These are phyloP conservation scores for Quillaja saponaria DNA, from an alignment of 306 rosid species.

Conservation along the genomic window DNA sequence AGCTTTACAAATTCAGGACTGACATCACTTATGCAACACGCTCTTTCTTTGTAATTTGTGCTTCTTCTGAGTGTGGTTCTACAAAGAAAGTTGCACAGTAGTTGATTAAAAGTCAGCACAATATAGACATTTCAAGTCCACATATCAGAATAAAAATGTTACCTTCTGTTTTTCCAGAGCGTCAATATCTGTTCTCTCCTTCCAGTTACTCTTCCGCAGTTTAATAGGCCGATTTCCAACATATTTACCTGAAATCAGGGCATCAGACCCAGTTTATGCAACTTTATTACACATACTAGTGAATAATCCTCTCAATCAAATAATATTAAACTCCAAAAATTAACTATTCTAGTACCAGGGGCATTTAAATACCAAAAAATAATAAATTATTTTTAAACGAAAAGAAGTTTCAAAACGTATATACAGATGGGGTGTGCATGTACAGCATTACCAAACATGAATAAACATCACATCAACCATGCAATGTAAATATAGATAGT, in stretches of 20 bases:
- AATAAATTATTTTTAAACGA: too few relatives aligned
- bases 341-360: too few relatives aligned
- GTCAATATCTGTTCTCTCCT: constrained; percentile 78
- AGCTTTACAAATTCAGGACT: constrained; percentile 19
- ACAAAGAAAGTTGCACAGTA: constrained; percentile 32
- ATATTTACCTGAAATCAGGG: constrained; percentile 68
- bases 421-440: too few relatives aligned
- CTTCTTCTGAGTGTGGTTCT: constrained; percentile 72
- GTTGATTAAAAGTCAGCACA: neutral
- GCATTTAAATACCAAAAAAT: too few relatives aligned
- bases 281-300: too few relatives aligned
- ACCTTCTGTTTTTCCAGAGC: constrained; percentile 86
- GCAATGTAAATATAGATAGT: too few relatives aligned
- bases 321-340: too few relatives aligned
- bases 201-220: constrained; percentile 95
- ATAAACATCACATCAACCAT: too few relatives aligned
- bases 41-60: constrained; percentile 73
- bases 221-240: constrained; percentile 97
- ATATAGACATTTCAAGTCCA: neutral
- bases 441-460: too few relatives aligned
- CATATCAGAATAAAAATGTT: constrained; percentile 1
- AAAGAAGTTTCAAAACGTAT: too few relatives aligned
- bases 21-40: constrained; percentile 73
- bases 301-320: too few relatives aligned
- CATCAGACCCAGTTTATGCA: constrained; percentile 5